Evolutionary conservation across 345 rosid genomes (phyloP), one percentile per base, ranked within the genome.

Genomic region (Cardamine resedifolia): DNA sequence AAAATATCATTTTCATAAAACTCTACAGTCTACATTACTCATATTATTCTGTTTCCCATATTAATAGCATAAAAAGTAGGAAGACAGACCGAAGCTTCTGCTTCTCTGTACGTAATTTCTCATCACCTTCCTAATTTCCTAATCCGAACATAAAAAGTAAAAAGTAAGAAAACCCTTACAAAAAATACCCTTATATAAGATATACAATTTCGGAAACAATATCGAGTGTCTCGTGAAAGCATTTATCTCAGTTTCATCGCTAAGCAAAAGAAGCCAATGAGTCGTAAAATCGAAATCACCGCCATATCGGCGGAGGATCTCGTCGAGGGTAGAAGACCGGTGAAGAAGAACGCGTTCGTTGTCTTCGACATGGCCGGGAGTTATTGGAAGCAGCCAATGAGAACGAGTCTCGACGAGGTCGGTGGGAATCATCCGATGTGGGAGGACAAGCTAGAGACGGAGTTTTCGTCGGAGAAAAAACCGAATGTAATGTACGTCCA

Each of bases 281-380:
- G 19, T 52, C 45, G 45, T 52, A 72, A 52, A 52, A 39, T 72
- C 53, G 36, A 52, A 21, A 72, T 72, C 76, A 62, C 76, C 14
- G 62, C 55, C 2, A n/a, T 62, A 39, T 72, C 76, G 19, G 76
- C 69, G 52, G 76, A 72, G 55, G 15, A 3, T 8, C 69, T 72
- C 4, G 33, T 43, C 7, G 31, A 39, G 19, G 44, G 53, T 10
- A 7, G 45, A 51, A 72, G 30, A 52, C 55, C 63, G 47, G 55
- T 72, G 63, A 41, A 72, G 14, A 41, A 30, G 39, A 72, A 52
- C 36, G 62, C 68, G 2, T 41, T 38, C 69, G 76, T 39, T 0
- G 8, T 41, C 26, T 72, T 72, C 15, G 69, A 52, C 7, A 51
- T 62, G 55, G 76, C 33, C 1, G 76, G 44, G 27, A 41, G 7